These are phyloP conservation scores for Pseudopediastrum boryanum DNA, from an alignment of 139 green algal genomes.

Conservation along the genomic window DNA sequence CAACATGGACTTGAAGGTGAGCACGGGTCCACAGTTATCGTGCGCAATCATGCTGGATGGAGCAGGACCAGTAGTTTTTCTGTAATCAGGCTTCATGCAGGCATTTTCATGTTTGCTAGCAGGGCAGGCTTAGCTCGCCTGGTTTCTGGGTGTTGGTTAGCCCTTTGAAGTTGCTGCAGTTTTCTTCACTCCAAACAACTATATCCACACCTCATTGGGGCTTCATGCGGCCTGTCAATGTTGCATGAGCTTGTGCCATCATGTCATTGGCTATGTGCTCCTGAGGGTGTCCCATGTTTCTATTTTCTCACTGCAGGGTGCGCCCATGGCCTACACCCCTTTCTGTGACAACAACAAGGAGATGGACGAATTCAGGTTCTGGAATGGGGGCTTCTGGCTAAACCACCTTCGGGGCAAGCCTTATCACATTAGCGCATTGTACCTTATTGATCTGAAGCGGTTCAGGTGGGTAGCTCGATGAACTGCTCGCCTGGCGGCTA, in stretches of 20 bases:
- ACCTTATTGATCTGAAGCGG: conserved; percentile 94
- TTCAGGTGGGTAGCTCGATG: conserved; percentile 79
- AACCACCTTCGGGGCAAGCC: conserved; percentile 91
- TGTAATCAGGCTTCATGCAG: neutral
- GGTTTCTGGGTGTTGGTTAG: too few species aligned
- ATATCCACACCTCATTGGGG: too few species aligned
- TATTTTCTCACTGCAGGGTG: conserved; percentile 61
- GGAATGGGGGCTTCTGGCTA: conserved; percentile 98
- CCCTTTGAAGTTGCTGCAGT: too few species aligned
- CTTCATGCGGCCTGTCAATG: too few species aligned
- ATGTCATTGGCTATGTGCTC: too few species aligned
- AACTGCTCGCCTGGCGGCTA: too few species aligned
- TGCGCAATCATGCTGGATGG: too few species aligned
- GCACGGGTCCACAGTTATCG: too few species aligned
- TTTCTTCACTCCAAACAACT: too few species aligned
- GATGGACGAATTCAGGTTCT: conserved; percentile 91
- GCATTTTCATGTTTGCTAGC: neutral
- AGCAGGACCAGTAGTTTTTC: neutral
- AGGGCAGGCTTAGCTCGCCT: neutral
- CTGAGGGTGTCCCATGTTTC: too few species aligned
- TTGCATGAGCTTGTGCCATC: too few species aligned
- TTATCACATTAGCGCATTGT: conserved; percentile 98
- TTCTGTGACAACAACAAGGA: conserved; percentile 98
- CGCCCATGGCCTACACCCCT: conserved; percentile 94
- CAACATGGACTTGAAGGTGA: conserved; percentile 89